Evolutionary conservation across 2,329 filamentous ascomycete species (phyloP).

Genomic region (Fonsecaea multimorphosa): DNA sequence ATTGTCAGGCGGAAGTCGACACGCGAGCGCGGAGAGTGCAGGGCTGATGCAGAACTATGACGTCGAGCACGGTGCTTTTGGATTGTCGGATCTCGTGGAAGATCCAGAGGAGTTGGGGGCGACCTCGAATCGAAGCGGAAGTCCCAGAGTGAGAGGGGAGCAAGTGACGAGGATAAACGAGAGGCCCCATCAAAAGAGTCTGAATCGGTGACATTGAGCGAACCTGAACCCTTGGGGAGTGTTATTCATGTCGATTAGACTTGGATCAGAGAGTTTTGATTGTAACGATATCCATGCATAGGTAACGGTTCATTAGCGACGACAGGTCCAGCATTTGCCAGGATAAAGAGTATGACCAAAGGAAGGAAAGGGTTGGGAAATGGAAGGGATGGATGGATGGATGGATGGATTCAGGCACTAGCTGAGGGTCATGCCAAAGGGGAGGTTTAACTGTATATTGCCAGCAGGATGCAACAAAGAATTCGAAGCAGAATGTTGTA

Average conservation of each 20-base stretch:
- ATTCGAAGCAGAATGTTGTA: background rate
- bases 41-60: slow-evolving; percentile 90
- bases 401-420: slow-evolving; percentile 1
- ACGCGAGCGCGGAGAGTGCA: slow-evolving; percentile 64
- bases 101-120: slow-evolving; percentile 52
- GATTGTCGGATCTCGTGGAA: slow-evolving; percentile 77
- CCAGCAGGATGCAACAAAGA: background rate
- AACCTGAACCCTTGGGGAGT: background rate
- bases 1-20: slow-evolving; percentile 43
- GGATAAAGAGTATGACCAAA: slow-evolving; percentile 5
- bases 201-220: slow-evolving; percentile 28
- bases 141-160: slow-evolving; percentile 19
- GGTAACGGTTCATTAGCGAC: slow-evolving; percentile 34
- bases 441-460: background rate
- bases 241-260: slow-evolving; percentile 3
- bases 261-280: slow-evolving; percentile 15
- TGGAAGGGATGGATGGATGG: background rate
- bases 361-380: slow-evolving; percentile 6
- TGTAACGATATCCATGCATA: slow-evolving; percentile 41
- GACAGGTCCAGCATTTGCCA: slow-evolving; percentile 28
- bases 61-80: slow-evolving; percentile 77
- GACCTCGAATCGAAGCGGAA: slow-evolving; percentile 23
- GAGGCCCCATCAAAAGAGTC: slow-evolving; percentile 34
- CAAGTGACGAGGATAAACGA: slow-evolving; percentile 33
- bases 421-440: background rate